Evolutionary conservation across 2,329 filamentous ascomycete species (phyloP), one percentile per base, ranked within the genome.

Genomic region (Colletotrichum gloeosporioides): DNA sequence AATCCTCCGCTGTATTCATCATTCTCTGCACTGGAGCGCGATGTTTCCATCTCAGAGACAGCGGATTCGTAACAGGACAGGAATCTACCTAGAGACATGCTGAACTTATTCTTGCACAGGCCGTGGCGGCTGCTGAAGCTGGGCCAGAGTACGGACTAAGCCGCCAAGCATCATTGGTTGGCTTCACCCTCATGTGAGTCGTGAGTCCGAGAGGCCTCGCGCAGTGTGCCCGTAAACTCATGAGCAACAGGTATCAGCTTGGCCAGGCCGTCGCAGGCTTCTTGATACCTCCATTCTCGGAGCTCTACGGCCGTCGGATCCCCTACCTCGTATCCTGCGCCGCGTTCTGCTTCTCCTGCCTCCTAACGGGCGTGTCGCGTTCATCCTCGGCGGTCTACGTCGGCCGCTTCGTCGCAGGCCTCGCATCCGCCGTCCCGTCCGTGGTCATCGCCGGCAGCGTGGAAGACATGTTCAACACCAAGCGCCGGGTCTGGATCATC

Each of bases 401-500:
- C 4, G 86, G 87, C 29, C 83, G 88, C 8, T 83, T 88, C 44
- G 27, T 87, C 6, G 85, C 85, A 5, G 89, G 88, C 0, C 77
- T 88, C 7, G 80, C 87, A 12, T 88, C 88, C 0, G 87, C 88
- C 6, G 85, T 89, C 15, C 88, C 88, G 3, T 84, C 87, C 0
- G 86, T 87, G 27, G 86, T 89, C 8, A 85, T 87, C 10, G 84
- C 86, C 0, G 88, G 88, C 2, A 88, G 86, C 66, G 84, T 89
- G 36, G 88, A 90, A 75, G 88, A 90, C 76, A 85, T 90, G 79
- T 89, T 85, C 81, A 85, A 88, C 71, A 82, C 84, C 3, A 82
- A 83, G 70, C 82, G 81, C n/a, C 83, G 88, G 16, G 85, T 89
- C 9, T 89, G 87, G 87, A 79, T 87, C 16, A 82, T 90, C 10